Base-by-base conservation (phyloP, 306 rosid species). In the Acacia acuminata region DNA sequence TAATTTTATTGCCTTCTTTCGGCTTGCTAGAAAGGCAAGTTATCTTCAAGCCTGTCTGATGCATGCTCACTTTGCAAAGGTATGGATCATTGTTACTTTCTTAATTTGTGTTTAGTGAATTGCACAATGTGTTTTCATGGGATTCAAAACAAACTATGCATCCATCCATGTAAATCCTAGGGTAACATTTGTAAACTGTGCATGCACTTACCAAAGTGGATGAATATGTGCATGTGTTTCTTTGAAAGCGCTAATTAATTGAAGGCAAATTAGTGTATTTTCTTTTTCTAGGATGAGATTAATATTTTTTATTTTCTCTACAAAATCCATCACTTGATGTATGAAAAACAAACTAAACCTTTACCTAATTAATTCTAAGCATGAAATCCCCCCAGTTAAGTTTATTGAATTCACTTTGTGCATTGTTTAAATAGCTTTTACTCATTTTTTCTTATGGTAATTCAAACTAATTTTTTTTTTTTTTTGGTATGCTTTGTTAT, bases 31-130 rank as follows among this genome's bases (percentile, higher is more conserved):
- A 86, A 92, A 91, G 88, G 96, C 97, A 60, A 92, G 93, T 81
- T 96, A 96, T 86, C 98, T 96, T 79, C 99, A 96, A 91, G 97
- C 99, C 70, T 96, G 99, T 92, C 85, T 96, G 82, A 96, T 96
- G 97, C 99, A 96, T 68, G 98, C 99, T 66, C 99, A 96, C 91
- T 96, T 96, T 83, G 90, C 97, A 61, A 96, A 96, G 97, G 99
- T 96, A 88, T 82, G 66, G 32, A 51, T 75, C 73, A 78, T 66
- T 79, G 53, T 84, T 82, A 55, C 86, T 13, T 34, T 38, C 25
- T 72, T 61, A 16, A 71, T 79, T 82, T 80, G 71, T 73, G 32
- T 65, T 63, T 79, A 77, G 73, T 45, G 42, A 61, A 27, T 20
- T 74, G 8, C 11, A 25, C 3, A 43, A 22, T 22, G 34, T 43